Evolutionary conservation across 805 yeast genomes (phyloP).

Genomic region (Zygosaccharomyces lentus): DNA sequence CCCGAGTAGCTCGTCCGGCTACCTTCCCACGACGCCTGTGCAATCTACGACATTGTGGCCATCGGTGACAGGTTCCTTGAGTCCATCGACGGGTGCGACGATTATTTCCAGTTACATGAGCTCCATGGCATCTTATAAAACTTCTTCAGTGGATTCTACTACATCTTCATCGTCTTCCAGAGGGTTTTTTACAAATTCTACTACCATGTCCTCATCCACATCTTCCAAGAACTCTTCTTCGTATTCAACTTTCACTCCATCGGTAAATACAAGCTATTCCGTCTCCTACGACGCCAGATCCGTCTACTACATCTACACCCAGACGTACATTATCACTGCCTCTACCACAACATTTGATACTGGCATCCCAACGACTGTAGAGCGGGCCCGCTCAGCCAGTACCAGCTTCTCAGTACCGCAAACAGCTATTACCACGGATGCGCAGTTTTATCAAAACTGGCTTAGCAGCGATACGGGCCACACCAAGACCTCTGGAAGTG

Average conservation of each 20-base stretch:
- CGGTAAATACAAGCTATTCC: slow-evolving; percentile 8
- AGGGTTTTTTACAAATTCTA: not conserved
- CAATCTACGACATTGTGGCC: not conserved
- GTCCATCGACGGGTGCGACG: not conserved
- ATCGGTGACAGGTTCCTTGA: not conserved
- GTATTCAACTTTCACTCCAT: slow-evolving; percentile 7
- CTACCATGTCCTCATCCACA: not conserved
- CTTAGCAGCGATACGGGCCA: slow-evolving; percentile 18
- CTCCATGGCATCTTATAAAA: not conserved
- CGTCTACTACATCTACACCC: slow-evolving; percentile 16
- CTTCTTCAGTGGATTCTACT: not conserved
- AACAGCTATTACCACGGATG: slow-evolving; percentile 21
- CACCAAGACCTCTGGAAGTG: slow-evolving; percentile 1
- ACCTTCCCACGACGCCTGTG: not conserved
- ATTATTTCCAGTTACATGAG: not conserved
- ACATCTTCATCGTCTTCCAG: not conserved
- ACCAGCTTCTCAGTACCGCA: slow-evolving; percentile 22
- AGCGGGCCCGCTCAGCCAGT: slow-evolving; percentile 8
- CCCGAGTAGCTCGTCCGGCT: not conserved
- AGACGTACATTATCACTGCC: slow-evolving; percentile 18
- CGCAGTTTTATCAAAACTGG: slow-evolving; percentile 26
- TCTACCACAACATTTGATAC: slow-evolving; percentile 18
- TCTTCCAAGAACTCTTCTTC: not conserved
- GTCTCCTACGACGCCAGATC: slow-evolving; percentile 9
- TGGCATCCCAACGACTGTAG: slow-evolving; percentile 19